Conservation (phyloP, 306 rosid genomes). For the Fragaria nilgerrensis region DNA sequence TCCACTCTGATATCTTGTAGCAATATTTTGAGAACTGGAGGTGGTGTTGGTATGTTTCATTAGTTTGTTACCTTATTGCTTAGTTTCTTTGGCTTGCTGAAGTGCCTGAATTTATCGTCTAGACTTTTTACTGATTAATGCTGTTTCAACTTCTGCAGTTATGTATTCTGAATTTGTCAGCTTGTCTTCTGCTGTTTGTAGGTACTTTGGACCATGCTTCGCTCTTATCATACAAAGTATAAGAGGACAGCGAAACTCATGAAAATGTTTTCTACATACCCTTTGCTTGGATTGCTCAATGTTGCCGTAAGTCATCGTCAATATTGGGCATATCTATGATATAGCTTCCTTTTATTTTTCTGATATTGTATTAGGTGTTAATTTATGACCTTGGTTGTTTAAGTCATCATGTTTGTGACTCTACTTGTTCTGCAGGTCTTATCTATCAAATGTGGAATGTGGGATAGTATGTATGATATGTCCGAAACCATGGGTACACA, state of each 20-base stretch:
- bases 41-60: background rate
- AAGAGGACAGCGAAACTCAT: constrained; percentile 26
- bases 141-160: constrained; percentile 13
- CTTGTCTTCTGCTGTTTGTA: constrained; percentile 35
- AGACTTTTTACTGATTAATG: constrained; percentile 5
- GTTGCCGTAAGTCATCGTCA: constrained; percentile 64
- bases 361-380: background rate
- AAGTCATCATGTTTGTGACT: background rate
- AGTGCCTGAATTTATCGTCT: background rate
- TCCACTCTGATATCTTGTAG: background rate
- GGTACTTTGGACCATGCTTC: constrained; percentile 76
- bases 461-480: constrained; percentile 86
- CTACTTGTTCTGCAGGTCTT: constrained; percentile 50
- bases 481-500: constrained; percentile 49
- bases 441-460: constrained; percentile 70
- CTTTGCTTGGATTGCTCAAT: constrained; percentile 71
- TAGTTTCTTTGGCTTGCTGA: background rate
- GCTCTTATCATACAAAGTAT: constrained; percentile 35
- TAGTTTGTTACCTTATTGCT: background rate
- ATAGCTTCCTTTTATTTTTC: background rate
- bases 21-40: background rate
- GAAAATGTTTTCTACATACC: constrained; percentile 45
- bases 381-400: background rate
- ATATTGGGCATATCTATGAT: constrained; percentile 3
- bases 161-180: constrained; percentile 22